A percentile compares a stretch with the other conserved stretches of the same genome.
Evolutionary conservation across 208 protist genomes (phyloP).

Genomic region (Trypanosoma melophagium): DNA sequence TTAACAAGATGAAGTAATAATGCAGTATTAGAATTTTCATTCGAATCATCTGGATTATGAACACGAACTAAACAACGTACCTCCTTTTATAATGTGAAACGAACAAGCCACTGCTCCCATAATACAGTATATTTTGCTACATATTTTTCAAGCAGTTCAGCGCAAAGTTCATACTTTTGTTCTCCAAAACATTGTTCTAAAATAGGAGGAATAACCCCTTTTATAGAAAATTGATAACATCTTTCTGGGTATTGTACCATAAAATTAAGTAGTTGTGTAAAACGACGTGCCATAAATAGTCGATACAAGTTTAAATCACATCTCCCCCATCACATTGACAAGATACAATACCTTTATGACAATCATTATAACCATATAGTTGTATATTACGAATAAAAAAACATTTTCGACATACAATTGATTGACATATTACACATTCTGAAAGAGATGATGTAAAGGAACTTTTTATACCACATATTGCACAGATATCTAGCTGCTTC

Average conservation of each 20-base stretch:
- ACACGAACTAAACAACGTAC: conserved; percentile 16
- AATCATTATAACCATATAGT: conserved; percentile 17
- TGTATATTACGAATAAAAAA: conserved; percentile 13
- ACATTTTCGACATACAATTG: conserved; percentile 21
- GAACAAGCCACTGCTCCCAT: conserved; percentile 23
- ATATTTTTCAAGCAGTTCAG: conserved; percentile 26
- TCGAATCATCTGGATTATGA: conserved; percentile 8
- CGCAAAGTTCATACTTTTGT: conserved; percentile 27
- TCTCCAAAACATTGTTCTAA: conserved; percentile 31
- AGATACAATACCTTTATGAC: conserved; percentile 21
- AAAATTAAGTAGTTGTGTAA: conserved; percentile 26
- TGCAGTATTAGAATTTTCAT: conserved; percentile 20
- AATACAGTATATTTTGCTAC: conserved; percentile 6
- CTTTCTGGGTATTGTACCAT: conserved; percentile 23
- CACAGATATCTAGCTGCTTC: not conserved
- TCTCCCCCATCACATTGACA: conserved; percentile 29
- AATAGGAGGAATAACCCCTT: conserved; percentile 21
- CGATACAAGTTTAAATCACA: conserved; percentile 33
- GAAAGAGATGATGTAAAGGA: conserved; percentile 6
- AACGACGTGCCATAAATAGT: conserved; percentile 30
- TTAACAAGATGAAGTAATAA: conserved; percentile 31
- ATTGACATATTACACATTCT: conserved; percentile 12
- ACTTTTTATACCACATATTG: conserved; percentile 16
- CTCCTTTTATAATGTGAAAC: conserved; percentile 23
- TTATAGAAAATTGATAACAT: conserved; percentile 24